Evolutionary conservation across 2,329 filamentous ascomycete genomes (phyloP), one percentile per base, ranked within the genome.

Genomic region (Byssochlamys sp.): DNA sequence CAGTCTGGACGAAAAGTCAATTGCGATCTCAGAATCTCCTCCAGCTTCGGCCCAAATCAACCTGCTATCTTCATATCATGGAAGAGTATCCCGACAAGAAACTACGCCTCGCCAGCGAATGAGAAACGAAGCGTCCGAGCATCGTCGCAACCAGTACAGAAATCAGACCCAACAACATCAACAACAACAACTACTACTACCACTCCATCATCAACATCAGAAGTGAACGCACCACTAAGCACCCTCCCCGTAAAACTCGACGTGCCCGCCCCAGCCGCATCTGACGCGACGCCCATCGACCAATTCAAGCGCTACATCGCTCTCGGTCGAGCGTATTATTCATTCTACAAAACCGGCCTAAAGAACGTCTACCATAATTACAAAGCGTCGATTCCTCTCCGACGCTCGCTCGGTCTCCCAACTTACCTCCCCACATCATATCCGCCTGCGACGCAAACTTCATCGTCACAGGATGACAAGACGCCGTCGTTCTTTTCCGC

Each of bases 301-400:
- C 69, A 69, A 58, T 55, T 71, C 7, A 68, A 68, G 54, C 68
- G 70, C 59, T 66, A 67, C 61, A 54, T 73, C 53, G 72, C 73
- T 50, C 75, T 86, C 28, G 92, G 90, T 61, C 87, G 88, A 70
- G 84, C 88, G 55, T 96, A 95, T 73, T 72, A 88, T 9, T 73
- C 74, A 35, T 97, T 97, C 81, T 97, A 96, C 84, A 95, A 94
- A 75, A 81, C 84, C 1, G 92, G 91, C 19, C 74, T 96, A 31
- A 85, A 85, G 68, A 84, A 87, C 65, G 85, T 95, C 55, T 85
- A 84, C 70, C 75, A 78, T 59, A 96, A 95, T 62, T 78, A 79
- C 62, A 63, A 72, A 68, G 65, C 67, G 56, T 64, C 72, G 31
- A 27, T 74, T 55, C 61, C 69, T 60, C 56, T 71, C 53, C 59